Conservation (phyloP, 176 grass and related monocot species). For the bread wheat (Triticum aestivum) region DNA sequence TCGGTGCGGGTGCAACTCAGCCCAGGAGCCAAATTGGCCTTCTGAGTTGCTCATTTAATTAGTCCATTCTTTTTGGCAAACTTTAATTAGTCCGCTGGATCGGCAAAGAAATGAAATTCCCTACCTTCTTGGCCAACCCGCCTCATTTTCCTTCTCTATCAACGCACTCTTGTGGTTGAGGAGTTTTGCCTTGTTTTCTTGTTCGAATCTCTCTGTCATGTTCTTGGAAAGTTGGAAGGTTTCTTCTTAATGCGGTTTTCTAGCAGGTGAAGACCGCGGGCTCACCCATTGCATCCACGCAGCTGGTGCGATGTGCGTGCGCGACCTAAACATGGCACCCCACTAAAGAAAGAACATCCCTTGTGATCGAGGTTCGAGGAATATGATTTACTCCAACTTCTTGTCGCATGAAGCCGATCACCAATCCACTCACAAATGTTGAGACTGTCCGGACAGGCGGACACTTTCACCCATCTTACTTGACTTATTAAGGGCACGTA, state of each 20-base stretch:
- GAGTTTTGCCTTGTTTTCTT: background rate
- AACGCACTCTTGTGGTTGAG: too few relatives aligned
- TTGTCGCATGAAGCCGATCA: slow-evolving; percentile 7
- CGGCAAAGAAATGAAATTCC: background rate
- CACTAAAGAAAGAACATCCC: background rate
- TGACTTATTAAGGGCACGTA: too few relatives aligned
- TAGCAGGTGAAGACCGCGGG: background rate
- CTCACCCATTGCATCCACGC: slow-evolving; percentile 22
- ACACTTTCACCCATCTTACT: too few relatives aligned
- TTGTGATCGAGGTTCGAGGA: background rate
- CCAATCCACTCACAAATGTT: too few relatives aligned
- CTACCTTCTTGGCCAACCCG: background rate
- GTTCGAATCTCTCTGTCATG: background rate
- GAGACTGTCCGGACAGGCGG: too few relatives aligned
- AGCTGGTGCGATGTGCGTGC: background rate
- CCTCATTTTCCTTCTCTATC: background rate
- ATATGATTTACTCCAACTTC: slow-evolving; percentile 13
- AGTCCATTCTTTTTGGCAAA: too few relatives aligned
- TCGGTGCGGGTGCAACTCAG: too few relatives aligned
- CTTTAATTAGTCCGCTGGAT: background rate
- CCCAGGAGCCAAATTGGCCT: too few relatives aligned
- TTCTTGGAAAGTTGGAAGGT: background rate
- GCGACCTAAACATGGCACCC: slow-evolving; percentile 1
- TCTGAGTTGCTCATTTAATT: too few relatives aligned
- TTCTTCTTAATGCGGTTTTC: background rate